phyloP scores from a whole-genome alignment of 208 protist species.

The Leishmania aethiopica region DNA sequence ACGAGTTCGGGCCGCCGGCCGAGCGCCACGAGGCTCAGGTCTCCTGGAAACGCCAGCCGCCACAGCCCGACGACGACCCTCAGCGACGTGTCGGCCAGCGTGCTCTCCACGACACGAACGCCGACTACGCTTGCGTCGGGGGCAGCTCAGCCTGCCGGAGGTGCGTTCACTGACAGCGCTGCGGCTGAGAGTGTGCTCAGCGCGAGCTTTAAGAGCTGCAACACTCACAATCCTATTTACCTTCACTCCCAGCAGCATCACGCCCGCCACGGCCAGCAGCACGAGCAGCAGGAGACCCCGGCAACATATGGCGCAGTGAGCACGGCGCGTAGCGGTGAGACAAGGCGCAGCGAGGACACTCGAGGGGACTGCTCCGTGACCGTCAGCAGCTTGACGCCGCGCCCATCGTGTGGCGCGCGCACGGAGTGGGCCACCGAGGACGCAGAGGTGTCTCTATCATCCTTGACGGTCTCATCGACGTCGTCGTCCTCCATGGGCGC shows the following conservation, averaged over 20 bases:
- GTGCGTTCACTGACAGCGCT: background rate
- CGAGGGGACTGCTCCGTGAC: conserved; percentile 16
- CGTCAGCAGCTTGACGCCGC: conserved; percentile 33
- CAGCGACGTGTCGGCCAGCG: conserved; percentile 37
- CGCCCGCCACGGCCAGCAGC: background rate
- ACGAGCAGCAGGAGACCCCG: background rate
- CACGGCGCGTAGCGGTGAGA: background rate
- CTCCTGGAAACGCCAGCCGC: conserved; percentile 7
- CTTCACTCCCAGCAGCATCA: background rate
- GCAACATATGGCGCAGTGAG: background rate
- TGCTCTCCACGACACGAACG: conserved; percentile 29
- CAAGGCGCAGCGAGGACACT: background rate
- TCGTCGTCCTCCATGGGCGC: background rate
- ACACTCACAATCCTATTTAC: background rate
- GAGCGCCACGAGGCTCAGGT: conserved; percentile 20
- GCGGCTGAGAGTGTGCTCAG: background rate
- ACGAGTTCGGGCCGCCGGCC: conserved; percentile 9
- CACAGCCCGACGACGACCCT: conserved; percentile 21
- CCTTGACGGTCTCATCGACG: conserved; percentile 1
- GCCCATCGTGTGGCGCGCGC: background rate
- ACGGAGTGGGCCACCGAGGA: conserved; percentile 5
- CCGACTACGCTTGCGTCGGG: conserved; percentile 2
- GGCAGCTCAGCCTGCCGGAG: background rate
- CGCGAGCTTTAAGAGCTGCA: background rate
- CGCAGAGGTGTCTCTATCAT: conserved; percentile 14